phyloP scores from a whole-genome alignment of 768 basidiomycete genomes.

The Boletus fagicola region DNA sequence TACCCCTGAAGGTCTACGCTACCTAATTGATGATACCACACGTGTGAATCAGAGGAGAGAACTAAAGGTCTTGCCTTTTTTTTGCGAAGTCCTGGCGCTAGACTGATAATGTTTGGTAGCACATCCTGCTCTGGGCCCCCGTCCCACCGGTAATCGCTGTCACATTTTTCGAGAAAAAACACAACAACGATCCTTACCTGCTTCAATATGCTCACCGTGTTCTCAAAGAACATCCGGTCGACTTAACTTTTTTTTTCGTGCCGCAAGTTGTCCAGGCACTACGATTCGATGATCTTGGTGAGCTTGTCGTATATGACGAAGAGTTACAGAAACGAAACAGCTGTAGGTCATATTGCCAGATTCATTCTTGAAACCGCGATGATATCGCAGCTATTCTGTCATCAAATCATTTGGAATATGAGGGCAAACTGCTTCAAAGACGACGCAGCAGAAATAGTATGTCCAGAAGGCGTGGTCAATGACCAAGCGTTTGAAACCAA shows the following conservation, averaged over 20 bases:
- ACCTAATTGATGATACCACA: slow-evolving; percentile 72
- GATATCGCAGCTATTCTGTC: slow-evolving; percentile 96
- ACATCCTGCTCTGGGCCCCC: slow-evolving; percentile 84
- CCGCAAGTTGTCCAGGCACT: slow-evolving; percentile 98
- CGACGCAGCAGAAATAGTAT: slow-evolving; percentile 79
- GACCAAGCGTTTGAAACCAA: background rate
- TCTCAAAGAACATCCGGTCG: slow-evolving; percentile 90
- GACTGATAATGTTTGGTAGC: slow-evolving; percentile 43
- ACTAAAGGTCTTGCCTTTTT: slow-evolving; percentile 59
- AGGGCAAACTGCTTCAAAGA: slow-evolving; percentile 97
- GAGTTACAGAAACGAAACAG: background rate
- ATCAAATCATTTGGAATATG: slow-evolving; percentile 99
- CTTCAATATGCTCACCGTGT: slow-evolving; percentile 97
- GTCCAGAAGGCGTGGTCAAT: slow-evolving; percentile 24
- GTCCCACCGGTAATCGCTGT: slow-evolving; percentile 81
- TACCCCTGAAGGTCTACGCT: slow-evolving; percentile 76
- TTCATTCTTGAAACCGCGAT: slow-evolving; percentile 98
- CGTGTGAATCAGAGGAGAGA: slow-evolving; percentile 60
- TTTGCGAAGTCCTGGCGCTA: background rate
- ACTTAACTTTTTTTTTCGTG: slow-evolving; percentile 97
- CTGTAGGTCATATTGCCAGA: slow-evolving; percentile 81
- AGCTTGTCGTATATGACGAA: slow-evolving; percentile 14
- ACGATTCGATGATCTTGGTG: slow-evolving; percentile 85
- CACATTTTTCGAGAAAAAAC: slow-evolving; percentile 83
- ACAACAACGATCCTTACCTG: slow-evolving; percentile 77